These are phyloP conservation scores for Kwoniella heveanensis DNA, from an alignment of 768 basidiomycete species.

Conservation along the genomic window DNA sequence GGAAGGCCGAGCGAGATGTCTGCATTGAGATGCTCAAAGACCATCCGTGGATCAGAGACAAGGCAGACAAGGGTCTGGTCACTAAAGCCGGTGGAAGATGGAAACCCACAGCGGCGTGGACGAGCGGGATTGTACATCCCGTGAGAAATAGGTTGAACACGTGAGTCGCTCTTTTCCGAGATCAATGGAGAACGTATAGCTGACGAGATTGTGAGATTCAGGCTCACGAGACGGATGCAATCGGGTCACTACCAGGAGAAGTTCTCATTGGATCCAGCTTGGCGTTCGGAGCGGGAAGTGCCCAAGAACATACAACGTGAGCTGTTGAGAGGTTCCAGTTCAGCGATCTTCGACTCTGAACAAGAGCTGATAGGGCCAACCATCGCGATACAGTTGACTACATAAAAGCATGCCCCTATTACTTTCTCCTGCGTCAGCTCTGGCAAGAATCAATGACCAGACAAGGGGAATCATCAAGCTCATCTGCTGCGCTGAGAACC, in stretches of 20 bases:
- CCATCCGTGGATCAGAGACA: slow-evolving; percentile 4
- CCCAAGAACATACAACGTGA: background rate
- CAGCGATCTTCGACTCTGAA: no score
- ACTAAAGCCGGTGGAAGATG: background rate
- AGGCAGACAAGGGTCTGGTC: slow-evolving; percentile 3
- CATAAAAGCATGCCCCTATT: background rate
- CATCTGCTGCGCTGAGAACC: background rate
- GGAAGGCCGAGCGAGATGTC: slow-evolving; percentile 5
- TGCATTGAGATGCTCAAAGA: slow-evolving; percentile 2
- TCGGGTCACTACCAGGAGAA: slow-evolving; percentile 2
- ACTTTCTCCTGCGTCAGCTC: slow-evolving; percentile 1
- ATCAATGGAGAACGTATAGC: background rate
- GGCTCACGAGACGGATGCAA: background rate
- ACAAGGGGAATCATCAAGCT: background rate
- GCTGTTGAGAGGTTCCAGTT: no score
- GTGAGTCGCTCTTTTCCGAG: slow-evolving; percentile 4
- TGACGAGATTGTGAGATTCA: background rate
- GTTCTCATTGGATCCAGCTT: background rate
- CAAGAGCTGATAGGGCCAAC: background rate
- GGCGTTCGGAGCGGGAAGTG: slow-evolving; percentile 1
- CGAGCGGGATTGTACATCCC: slow-evolving; percentile 3
- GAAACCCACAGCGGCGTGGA: slow-evolving; percentile 3
- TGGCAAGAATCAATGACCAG: background rate
- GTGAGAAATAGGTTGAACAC: background rate
- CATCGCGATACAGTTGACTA: background rate